A percentile compares a stretch with the other conserved stretches of the same genome.
Evolutionary conservation across 108 stramenopile genomes (phyloP).

Genomic region (Nitzschia sp.): DNA sequence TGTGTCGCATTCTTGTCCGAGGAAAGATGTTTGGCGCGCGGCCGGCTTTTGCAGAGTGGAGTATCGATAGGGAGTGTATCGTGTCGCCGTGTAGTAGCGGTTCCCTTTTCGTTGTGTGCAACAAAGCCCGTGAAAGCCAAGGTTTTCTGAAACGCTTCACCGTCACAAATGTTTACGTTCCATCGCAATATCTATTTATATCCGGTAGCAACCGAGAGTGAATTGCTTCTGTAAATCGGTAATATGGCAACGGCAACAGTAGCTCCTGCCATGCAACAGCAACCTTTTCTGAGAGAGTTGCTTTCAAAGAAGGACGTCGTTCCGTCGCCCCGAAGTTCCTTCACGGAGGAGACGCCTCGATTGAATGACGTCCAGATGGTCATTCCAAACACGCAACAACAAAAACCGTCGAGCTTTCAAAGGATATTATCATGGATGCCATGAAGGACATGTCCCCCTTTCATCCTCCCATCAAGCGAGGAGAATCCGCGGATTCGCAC

Average conservation of each 20-base stretch:
- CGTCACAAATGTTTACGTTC: too few species aligned
- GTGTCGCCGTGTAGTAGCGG: too few species aligned
- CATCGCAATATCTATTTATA: too few species aligned
- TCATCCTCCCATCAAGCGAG: not conserved
- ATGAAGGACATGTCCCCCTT: not conserved
- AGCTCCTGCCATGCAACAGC: not conserved
- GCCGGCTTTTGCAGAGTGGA: too few species aligned
- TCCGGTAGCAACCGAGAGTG: too few species aligned
- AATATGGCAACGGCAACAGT: not conserved
- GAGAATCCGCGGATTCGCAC: not conserved
- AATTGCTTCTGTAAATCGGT: too few species aligned
- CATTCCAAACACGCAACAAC: not conserved
- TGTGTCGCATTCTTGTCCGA: too few species aligned
- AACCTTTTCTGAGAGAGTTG: slow-evolving; percentile 10
- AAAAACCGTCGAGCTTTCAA: not conserved
- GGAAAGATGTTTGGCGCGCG: too few species aligned
- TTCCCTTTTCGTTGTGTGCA: too few species aligned
- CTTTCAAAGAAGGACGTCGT: not conserved
- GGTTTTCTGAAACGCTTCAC: too few species aligned
- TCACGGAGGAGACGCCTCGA: slow-evolving; percentile 3
- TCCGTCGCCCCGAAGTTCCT: not conserved
- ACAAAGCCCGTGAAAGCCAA: too few species aligned
- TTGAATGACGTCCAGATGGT: slow-evolving; percentile 9
- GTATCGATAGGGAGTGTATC: too few species aligned
- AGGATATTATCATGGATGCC: not conserved